Base-by-base conservation (phyloP, 2,329 filamentous ascomycete species). In the Ophiocordyceps sinensis region DNA sequence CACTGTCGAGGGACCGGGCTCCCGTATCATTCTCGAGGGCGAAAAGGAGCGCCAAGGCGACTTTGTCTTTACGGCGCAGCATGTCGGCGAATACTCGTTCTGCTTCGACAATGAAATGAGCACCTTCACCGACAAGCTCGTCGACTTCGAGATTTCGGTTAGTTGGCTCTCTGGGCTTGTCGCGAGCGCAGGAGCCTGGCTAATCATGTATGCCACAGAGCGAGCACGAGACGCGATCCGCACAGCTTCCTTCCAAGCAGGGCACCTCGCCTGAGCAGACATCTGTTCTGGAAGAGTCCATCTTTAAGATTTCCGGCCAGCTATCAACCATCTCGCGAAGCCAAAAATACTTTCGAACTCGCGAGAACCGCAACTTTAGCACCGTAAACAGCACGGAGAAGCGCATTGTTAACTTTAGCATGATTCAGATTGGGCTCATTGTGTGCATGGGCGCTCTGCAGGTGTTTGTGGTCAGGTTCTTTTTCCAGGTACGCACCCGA, bases 61-160 rank as follows among this genome's bases (percentile, higher is more conserved):
- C 64, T 96, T 94, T 57, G 91, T 98, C 47, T 98, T 98, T 63
- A 94, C 88, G 0, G 91, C 88, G 37, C 85, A 86, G 54, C 77
- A 86, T 40, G 57, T 74, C 7, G 91, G 91, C 49, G 89, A 96
- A 56, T 95, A 96, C 67, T 77, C 79, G 41, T 96, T 98, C 69
- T 98, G 91, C 74, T 98, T 98, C 71, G 84, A 88, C 66, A 98
- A 98, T 58, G 83, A 91, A 59, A 94, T 98, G 84, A 94, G 85
- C 57, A 96, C 89, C 0, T 95, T 94, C 59, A 82, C 88, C 40
- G 91, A 98, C 66, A 98, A 98, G 68, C 79, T 86, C 60, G 88
- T 98, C 48, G 91, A 98, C 62, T 95, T 98, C 57, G 91, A 98
- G 67, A 94, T 98, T 58, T 76, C 88, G 47, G 89, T 55, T 37